Base-by-base conservation (phyloP, 306 rosid species). In the Malus sylvestris region DNA sequence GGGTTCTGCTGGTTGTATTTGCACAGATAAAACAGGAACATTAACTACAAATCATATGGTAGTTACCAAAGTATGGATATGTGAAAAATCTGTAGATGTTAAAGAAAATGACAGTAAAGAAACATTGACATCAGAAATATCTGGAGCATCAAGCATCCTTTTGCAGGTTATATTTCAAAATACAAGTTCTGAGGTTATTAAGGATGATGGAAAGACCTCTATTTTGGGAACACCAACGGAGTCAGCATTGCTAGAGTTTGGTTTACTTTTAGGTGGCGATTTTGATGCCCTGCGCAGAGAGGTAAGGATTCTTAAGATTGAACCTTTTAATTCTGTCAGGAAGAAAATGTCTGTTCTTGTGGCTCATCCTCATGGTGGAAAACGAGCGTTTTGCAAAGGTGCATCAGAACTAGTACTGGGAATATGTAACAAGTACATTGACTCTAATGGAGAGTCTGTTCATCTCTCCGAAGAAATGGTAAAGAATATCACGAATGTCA, bases 11-110 rank as follows among this genome's bases (percentile, higher is more conserved):
- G 84, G 84, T 78, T 92, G 98, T 88, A 95, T 95, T 79, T 95
- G 98, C 89, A 92, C 98, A 4, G 98, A 95, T 79, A 95, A 95
- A 85, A 95, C 98, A 2, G 98, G 98, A 45, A 95, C 98, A 22
- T 77, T 95, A 72, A 95, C 98, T 61, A 92, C 98, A 59, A 95
- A 95, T 81, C 93, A 80, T 81, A 95, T 95, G 98, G 89, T 87
- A 45, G 96, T 95, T 66, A 83, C 77, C 51, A 91, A 89, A 79
- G 29, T 87, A 73, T 95, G 96, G 97, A 72, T 86, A 42, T 81
- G 90, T 33, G 92, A 85, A 72, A 84, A 87, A 77, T 53, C 83
- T 81, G 33, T 67, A 42, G 85, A 85, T 71, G 76, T 88, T 49
- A 82, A 81, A 67, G 87, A 85, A 51, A 69, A 84, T 10, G 91